These are phyloP conservation scores for Tylopilus sp. DNA, from an alignment of 768 basidiomycete species.

Conservation along the genomic window DNA sequence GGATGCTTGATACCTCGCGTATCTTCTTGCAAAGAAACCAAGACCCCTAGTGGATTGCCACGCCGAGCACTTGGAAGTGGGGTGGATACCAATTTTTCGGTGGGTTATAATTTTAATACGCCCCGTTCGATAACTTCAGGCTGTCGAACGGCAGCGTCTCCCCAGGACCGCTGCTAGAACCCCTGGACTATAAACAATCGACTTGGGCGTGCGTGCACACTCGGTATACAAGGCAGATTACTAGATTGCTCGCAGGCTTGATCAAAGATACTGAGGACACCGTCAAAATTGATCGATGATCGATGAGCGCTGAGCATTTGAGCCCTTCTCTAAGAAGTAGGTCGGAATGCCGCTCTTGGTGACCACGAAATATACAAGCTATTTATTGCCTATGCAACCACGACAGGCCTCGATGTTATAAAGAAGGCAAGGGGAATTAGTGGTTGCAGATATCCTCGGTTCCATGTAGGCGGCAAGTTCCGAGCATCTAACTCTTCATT, in stretches of 20 bases:
- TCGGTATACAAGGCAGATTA: constrained; percentile 17
- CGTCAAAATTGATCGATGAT: too few relatives aligned
- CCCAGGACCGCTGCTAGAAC: constrained; percentile 2
- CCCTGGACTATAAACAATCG: background rate
- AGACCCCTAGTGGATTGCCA: background rate
- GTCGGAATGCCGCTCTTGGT: constrained; percentile 13
- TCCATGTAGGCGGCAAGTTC: constrained; percentile 23
- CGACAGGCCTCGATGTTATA: constrained; percentile 22
- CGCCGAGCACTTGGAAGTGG: background rate
- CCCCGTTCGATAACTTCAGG: constrained; percentile 7
- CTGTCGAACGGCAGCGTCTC: constrained; percentile 3
- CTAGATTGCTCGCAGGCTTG: constrained; percentile 7
- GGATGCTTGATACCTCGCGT: background rate
- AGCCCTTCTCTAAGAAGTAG: constrained; percentile 2
- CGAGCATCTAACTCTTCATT: constrained; percentile 14
- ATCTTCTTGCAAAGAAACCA: background rate
- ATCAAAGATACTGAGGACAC: constrained; percentile 14
- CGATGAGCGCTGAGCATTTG: constrained; percentile 4
- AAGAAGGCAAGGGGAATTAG: constrained; percentile 18
- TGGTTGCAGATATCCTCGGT: constrained; percentile 17
- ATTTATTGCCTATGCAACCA: constrained; percentile 1
- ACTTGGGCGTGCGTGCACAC: constrained; percentile 2
- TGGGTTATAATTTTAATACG: constrained; percentile 7
- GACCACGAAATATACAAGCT: background rate
- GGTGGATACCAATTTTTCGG: constrained; percentile 3